Base-by-base conservation (phyloP, 208 protist genomes). In the Leishmania gerbilli region DNA sequence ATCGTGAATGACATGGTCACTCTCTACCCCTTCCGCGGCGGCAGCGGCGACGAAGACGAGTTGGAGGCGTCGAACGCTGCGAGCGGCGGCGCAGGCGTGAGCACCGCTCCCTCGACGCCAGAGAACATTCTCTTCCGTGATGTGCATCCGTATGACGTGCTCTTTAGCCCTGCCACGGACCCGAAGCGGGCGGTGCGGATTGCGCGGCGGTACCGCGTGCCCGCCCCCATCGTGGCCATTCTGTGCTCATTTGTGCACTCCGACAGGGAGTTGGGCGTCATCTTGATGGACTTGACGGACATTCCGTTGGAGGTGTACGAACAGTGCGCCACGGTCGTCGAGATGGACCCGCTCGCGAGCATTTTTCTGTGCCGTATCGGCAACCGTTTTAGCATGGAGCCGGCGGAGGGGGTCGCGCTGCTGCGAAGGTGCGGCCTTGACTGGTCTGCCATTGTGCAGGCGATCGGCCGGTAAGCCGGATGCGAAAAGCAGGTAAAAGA, bases 1-100 rank as follows among this genome's bases (percentile, higher is more conserved):
- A 78, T 97, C 6, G 82, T 89, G 56, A 97, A 97, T 74, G 95
- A 97, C 84, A 93, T 94, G 87, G 81, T 97, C 13, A 89, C 91
- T 24, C 84, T 97, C 42, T 91, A 90, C 77, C 92, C 92, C 8
- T 93, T 92, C 51, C 51, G 77, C 15, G 87, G 88, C n/a, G 67
- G 76, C 21, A 80, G 62, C 55, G 56, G 76, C 17, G 76, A 82
- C 24, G 77, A 77, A 4, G 67, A 62, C n/a, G 77, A 51, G 17
- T 21, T 31, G 40, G 58, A 15, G 8, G 42, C 69, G 24, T 13
- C 24, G 15, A 42, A 42, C 2, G 40, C 60, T 31, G 13, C 40
- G 8, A 67, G 21, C 58, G 55, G 49, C 69, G 51, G 71, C 62
- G 37, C 42, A 2, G 21, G 24, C 27, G 55, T 64, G 45, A 75